Percentiles rank a stretch among this genome's conserved stretches.
These are phyloP conservation scores for Entonaema liquescens DNA, from an alignment of 495 filamentous ascomycete species.

Conservation along the genomic window DNA sequence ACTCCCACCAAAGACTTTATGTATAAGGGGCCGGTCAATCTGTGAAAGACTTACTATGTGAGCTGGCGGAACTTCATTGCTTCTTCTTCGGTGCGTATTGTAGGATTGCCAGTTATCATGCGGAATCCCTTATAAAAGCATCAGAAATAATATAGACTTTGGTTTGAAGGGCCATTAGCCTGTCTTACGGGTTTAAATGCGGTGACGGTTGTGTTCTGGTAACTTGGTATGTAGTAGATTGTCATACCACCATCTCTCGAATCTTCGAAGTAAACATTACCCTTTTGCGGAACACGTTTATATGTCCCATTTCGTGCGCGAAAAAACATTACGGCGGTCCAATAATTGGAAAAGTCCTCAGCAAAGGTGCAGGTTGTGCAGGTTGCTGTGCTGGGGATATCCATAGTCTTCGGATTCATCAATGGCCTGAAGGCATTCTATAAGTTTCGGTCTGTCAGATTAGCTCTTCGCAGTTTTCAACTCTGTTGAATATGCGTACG, in stretches of 20 bases:
- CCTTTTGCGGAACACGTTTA: conserved; percentile 46
- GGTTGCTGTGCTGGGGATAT: conserved; percentile 41
- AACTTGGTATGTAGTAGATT: conserved; percentile 53
- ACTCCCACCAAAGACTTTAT: no score
- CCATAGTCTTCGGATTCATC: conserved; percentile 44
- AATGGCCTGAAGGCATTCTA: conserved; percentile 49
- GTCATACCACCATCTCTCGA: conserved; percentile 50
- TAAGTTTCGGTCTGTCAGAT: not conserved
- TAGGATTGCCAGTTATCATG: conserved; percentile 44
- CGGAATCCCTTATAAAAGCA: conserved; percentile 43
- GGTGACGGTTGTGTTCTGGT: conserved; percentile 45
- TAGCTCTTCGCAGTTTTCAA: not conserved
- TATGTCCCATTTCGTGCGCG: conserved; percentile 48
- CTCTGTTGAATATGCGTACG: conserved; percentile 5
- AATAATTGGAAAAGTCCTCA: conserved; percentile 55
- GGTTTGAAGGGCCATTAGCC: not conserved
- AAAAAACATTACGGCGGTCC: conserved; percentile 49
- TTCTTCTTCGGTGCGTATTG: conserved; percentile 40
- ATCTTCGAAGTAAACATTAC: conserved; percentile 49
- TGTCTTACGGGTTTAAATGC: conserved; percentile 47
- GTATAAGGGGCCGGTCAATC: no score
- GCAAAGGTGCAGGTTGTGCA: conserved; percentile 48
- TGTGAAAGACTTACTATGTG: conserved; percentile 36
- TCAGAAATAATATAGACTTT: not conserved
- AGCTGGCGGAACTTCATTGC: conserved; percentile 45